Conservation (phyloP, 306 rosid genomes). For the Inga laurina region DNA sequence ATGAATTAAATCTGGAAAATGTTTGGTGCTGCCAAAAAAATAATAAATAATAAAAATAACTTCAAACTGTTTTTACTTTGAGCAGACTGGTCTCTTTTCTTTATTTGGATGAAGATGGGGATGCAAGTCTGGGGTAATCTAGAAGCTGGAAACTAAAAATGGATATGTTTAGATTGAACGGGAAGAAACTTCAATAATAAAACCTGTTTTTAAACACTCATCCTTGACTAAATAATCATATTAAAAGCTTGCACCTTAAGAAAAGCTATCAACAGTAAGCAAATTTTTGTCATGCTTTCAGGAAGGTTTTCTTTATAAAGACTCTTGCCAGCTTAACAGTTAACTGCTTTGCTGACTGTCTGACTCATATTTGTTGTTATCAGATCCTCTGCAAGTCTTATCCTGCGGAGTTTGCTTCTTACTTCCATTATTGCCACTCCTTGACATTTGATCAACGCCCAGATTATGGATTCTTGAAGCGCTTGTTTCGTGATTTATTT, state of each 20-base stretch:
- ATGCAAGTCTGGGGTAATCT: neutral
- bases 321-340: slow-evolving; percentile 15
- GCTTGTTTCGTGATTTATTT: slow-evolving; percentile 62
- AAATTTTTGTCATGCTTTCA: slow-evolving; percentile 3
- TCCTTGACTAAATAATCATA: slow-evolving; percentile 22
- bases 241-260: slow-evolving; percentile 15
- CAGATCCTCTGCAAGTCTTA: slow-evolving; percentile 65
- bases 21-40: neutral
- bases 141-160: neutral
- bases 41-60: neutral
- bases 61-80: slow-evolving; percentile 5
- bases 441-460: slow-evolving; percentile 75
- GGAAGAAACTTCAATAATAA: slow-evolving; percentile 9
- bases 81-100: neutral
- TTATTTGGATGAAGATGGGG: neutral
- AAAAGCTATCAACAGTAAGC: neutral
- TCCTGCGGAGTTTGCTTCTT: slow-evolving; percentile 71
- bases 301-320: slow-evolving; percentile 23
- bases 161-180: slow-evolving; percentile 22
- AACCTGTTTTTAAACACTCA: slow-evolving; percentile 9
- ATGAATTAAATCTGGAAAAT: slow-evolving; percentile 2
- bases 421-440: slow-evolving; percentile 73
- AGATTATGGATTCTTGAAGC: slow-evolving; percentile 74
- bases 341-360: slow-evolving; percentile 11
- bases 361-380: slow-evolving; percentile 34